Evolutionary conservation across 306 rosid species (phyloP).

Genomic region (Clitoria ternatea): DNA sequence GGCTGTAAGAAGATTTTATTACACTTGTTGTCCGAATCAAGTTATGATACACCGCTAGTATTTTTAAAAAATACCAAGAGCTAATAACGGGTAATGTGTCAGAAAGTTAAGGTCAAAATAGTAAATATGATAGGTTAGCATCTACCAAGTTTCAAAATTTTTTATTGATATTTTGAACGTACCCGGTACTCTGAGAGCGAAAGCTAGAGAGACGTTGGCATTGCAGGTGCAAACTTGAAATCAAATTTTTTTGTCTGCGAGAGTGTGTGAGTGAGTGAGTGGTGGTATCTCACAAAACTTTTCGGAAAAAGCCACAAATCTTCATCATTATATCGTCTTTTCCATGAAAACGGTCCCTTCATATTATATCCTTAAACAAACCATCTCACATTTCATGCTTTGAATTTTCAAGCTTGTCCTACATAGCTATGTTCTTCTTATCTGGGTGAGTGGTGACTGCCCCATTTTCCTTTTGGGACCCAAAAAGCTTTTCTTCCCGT

Average conservation of each 20-base stretch:
- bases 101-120: not conserved
- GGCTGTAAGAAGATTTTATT: no score
- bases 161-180: constrained; percentile 50
- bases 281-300: not conserved
- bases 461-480: constrained; percentile 37
- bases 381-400: constrained; percentile 17
- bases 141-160: constrained; percentile 25
- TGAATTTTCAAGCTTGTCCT: not conserved
- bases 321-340: constrained; percentile 22
- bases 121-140: not conserved
- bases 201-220: constrained; percentile 69
- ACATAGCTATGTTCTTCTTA: constrained; percentile 16
- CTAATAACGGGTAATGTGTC: not conserved
- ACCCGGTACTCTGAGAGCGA: constrained; percentile 29
- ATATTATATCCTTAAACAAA: constrained; percentile 17
- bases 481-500: constrained; percentile 15
- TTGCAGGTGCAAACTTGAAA: constrained; percentile 42
- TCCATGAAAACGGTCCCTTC: constrained; percentile 25
- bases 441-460: constrained; percentile 26
- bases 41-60: no score
- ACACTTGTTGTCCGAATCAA: no score
- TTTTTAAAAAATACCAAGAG: no score
- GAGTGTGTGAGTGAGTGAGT: not conserved
- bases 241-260: constrained; percentile 22
- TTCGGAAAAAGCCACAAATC: constrained; percentile 18